Percentiles rank a stretch among this genome's conserved stretches.
phyloP scores from a whole-genome alignment of 1,139 yeast species.

The Kodamaea plutei region DNA sequence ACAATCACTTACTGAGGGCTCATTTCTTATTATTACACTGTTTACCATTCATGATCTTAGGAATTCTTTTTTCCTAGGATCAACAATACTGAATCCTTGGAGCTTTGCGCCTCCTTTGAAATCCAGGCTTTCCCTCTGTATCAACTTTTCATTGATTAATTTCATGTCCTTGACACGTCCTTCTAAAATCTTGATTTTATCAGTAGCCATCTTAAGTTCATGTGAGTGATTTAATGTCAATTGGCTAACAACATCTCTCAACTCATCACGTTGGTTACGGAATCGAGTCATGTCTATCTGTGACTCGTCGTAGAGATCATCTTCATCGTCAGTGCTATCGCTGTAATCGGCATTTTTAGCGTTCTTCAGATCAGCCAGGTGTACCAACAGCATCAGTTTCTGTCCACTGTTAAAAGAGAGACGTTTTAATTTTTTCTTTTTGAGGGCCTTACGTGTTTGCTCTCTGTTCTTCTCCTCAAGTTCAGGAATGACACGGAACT shows the following conservation, averaged over 20 bases:
- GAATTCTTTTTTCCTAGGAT: constrained; percentile 26
- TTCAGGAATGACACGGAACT: constrained; percentile 37
- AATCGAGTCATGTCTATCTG: constrained; percentile 34
- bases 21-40: too few relatives aligned
- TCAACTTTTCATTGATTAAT: constrained; percentile 32
- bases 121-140: constrained; percentile 17
- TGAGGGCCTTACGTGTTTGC: constrained; percentile 3
- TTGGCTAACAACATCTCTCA: constrained; percentile 49
- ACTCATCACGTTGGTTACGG: constrained; percentile 53
- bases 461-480: constrained; percentile 27
- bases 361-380: constrained; percentile 10
- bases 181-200: constrained; percentile 42
- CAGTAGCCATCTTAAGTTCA: constrained; percentile 38
- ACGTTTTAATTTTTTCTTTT: constrained; percentile 3
- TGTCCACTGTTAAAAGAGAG: constrained; percentile 12
- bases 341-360: too few relatives aligned
- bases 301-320: constrained; percentile 5
- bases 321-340: constrained; percentile 3
- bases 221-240: constrained; percentile 33
- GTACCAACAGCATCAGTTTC: constrained; percentile 20
- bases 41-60: too few relatives aligned
- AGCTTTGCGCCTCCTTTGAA: constrained; percentile 37
- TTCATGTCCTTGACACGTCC: constrained; percentile 33
- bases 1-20: too few relatives aligned
- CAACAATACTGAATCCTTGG: constrained; percentile 41